A percentile compares a stretch with the other conserved stretches of the same genome.
Conservation (phyloP, 495 filamentous ascomycete genomes). For the Aspergillus nidulans region DNA sequence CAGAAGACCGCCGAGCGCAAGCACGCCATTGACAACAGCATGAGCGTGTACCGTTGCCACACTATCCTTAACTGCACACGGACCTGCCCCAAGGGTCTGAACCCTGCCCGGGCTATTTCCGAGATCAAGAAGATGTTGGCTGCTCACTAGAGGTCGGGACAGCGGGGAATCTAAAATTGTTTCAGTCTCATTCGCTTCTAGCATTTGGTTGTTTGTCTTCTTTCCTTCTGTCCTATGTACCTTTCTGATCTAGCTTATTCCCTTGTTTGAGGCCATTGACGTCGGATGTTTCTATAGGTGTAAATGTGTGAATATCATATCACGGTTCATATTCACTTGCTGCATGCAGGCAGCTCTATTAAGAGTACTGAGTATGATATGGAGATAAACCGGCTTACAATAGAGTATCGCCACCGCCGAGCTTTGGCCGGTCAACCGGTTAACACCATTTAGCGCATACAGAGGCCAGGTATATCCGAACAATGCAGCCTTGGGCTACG, state of each 20-base stretch:
- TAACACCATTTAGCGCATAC: too few relatives aligned
- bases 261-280: slow-evolving; percentile 27
- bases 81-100: slow-evolving; percentile 97
- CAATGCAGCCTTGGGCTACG: too few relatives aligned
- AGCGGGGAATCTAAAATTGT: slow-evolving; percentile 27
- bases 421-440: too few relatives aligned
- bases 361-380: neutral
- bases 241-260: slow-evolving; percentile 19
- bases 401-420: too few relatives aligned
- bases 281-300: slow-evolving; percentile 46
- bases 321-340: neutral
- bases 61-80: slow-evolving; percentile 97
- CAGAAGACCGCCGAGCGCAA: slow-evolving; percentile 82
- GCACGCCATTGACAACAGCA: slow-evolving; percentile 90
- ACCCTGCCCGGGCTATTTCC: slow-evolving; percentile 89
- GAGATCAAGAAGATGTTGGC: slow-evolving; percentile 98
- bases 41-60: slow-evolving; percentile 98
- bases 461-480: too few relatives aligned
- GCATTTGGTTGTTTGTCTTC: slow-evolving; percentile 18
- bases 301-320: slow-evolving; percentile 40
- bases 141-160: slow-evolving; percentile 22
- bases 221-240: slow-evolving; percentile 20
- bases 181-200: slow-evolving; percentile 24
- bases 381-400: too few relatives aligned
- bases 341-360: neutral